These are phyloP conservation scores for Linnemannia elongata DNA, from an alignment of 192 early-diverging fungal genomes.

Conservation along the genomic window DNA sequence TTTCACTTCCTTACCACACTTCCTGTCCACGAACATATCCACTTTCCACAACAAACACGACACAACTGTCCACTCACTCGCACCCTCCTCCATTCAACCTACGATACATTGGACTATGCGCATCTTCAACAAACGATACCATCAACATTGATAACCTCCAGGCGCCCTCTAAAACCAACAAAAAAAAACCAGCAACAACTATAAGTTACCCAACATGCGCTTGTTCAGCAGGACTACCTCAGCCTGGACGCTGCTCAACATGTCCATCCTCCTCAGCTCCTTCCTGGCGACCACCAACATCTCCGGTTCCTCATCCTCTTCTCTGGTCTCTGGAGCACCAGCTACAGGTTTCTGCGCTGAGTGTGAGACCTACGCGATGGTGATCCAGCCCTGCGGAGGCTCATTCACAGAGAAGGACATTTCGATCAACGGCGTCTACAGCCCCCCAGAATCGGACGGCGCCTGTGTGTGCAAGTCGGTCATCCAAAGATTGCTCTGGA, in stretches of 20 bases:
- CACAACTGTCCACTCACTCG: background rate
- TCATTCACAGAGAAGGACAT: constrained; percentile 24
- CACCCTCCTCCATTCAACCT: background rate
- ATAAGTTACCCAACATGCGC: background rate
- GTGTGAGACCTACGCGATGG: constrained; percentile 40
- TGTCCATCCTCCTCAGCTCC: constrained; percentile 3
- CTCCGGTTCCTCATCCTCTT: background rate
- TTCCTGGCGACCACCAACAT: constrained; percentile 9
- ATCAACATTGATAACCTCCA: background rate
- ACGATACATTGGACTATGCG: background rate
- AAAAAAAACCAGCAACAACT: background rate
- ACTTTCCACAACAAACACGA: background rate
- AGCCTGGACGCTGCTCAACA: constrained; percentile 1
- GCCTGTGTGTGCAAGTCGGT: constrained; percentile 33
- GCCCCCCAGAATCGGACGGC: constrained; percentile 16
- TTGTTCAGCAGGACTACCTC: background rate
- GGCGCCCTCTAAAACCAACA: background rate
- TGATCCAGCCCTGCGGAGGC: constrained; percentile 28
- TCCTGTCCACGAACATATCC: background rate
- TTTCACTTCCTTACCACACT: background rate
- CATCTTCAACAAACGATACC: background rate
- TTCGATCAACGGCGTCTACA: constrained; percentile 30
- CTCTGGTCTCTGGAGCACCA: constrained; percentile 16
- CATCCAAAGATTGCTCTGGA: constrained; percentile 45
- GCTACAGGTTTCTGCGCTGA: constrained; percentile 43